Evolutionary conservation across 2,329 filamentous ascomycete species (phyloP).

Genomic region (Cladosporium sp.): DNA sequence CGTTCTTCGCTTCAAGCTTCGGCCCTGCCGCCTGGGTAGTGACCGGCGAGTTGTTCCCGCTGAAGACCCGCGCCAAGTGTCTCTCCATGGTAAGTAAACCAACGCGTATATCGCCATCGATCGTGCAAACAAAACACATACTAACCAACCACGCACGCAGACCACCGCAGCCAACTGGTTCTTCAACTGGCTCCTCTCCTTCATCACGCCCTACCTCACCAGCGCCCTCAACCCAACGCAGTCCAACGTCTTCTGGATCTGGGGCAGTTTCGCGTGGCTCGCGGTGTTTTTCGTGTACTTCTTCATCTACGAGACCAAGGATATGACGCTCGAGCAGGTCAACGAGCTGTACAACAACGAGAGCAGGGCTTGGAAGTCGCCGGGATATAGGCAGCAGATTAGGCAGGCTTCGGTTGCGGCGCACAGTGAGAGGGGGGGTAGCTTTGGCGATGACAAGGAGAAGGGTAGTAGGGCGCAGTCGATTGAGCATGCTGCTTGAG

Average conservation of each 20-base stretch:
- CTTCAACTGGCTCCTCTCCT: constrained; percentile 44
- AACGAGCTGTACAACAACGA: constrained; percentile 77
- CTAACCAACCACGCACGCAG: constrained; percentile 40
- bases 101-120: constrained; percentile 25
- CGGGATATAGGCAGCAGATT: constrained; percentile 5
- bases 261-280: constrained; percentile 45
- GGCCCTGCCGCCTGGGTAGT: constrained; percentile 46
- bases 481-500: constrained; percentile 11
- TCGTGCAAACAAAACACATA: too few relatives aligned
- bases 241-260: constrained; percentile 61
- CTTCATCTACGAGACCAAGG: constrained; percentile 76
- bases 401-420: constrained; percentile 1
- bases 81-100: constrained; percentile 13
- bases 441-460: constrained; percentile 7
- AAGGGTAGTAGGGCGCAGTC: constrained; percentile 13
- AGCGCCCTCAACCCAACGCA: constrained; percentile 57
- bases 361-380: constrained; percentile 66
- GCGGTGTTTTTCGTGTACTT: constrained; percentile 67
- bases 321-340: constrained; percentile 74
- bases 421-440: constrained; percentile 5
- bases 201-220: constrained; percentile 68
- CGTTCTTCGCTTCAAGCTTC: constrained; percentile 45
- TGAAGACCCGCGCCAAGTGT: constrained; percentile 49
- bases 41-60: constrained; percentile 50
- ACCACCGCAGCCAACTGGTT: constrained; percentile 58